phyloP scores from a whole-genome alignment of 192 early-diverging fungal species.

The Spizellomyces punctatus region DNA sequence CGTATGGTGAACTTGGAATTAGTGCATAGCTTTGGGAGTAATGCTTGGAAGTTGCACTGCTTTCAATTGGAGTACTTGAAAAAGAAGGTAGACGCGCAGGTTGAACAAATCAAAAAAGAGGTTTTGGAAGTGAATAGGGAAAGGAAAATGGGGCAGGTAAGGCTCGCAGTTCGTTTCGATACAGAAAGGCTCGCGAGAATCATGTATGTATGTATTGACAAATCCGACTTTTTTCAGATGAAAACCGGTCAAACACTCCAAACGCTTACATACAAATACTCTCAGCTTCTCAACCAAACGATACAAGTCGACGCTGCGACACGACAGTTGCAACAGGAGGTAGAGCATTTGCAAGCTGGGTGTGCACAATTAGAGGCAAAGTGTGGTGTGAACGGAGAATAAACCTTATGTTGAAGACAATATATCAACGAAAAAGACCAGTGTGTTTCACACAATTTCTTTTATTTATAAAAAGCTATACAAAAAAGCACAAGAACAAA shows the following conservation, averaged over 20 bases:
- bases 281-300: constrained; percentile 27
- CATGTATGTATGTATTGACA: not conserved
- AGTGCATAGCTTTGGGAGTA: constrained; percentile 46
- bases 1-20: constrained; percentile 54
- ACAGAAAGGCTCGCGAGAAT: not conserved
- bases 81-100: constrained; percentile 22
- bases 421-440: too few relatives aligned
- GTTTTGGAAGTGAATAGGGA: constrained; percentile 47
- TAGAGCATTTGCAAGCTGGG: constrained; percentile 8
- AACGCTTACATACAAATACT: constrained; percentile 29
- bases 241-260: constrained; percentile 30
- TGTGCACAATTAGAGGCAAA: too few relatives aligned
- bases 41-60: constrained; percentile 49
- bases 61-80: constrained; percentile 42
- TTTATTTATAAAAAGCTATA: too few relatives aligned
- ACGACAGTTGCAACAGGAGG: constrained; percentile 34
- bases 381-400: too few relatives aligned
- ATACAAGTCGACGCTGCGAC: constrained; percentile 41
- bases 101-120: constrained; percentile 27
- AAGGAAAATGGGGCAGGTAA: constrained; percentile 52
- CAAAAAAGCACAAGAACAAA: too few relatives aligned
- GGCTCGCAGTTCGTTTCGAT: not conserved
- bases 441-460: too few relatives aligned
- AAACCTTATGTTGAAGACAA: too few relatives aligned
- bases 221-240: constrained; percentile 7